These are phyloP conservation scores for Rhytidhysteron rufulum DNA, from an alignment of 2,329 filamentous ascomycete genomes.

Conservation along the genomic window DNA sequence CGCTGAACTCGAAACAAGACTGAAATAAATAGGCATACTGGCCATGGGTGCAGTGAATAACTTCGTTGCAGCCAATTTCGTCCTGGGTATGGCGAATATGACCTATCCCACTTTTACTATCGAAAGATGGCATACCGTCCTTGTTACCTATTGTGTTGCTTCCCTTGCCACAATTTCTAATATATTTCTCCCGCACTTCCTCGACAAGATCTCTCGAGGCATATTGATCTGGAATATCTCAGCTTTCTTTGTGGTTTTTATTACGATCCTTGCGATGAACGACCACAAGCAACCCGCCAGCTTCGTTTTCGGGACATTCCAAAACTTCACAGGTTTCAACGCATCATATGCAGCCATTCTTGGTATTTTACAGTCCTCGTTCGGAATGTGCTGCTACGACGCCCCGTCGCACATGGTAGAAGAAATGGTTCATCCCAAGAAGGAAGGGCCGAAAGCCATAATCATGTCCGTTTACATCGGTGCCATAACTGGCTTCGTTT, in stretches of 20 bases:
- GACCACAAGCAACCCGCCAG: conserved; percentile 51
- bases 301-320: conserved; percentile 55
- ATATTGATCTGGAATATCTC: conserved; percentile 53
- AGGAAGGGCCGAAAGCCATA: conserved; percentile 49
- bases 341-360: conserved; percentile 50
- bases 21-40: conserved; percentile 36
- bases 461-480: conserved; percentile 44
- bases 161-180: conserved; percentile 45
- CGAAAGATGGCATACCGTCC: conserved; percentile 54
- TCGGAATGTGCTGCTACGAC: conserved; percentile 54
- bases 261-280: conserved; percentile 52
- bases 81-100: conserved; percentile 53
- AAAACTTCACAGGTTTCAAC: conserved; percentile 53
- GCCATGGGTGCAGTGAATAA: conserved; percentile 55
- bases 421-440: conserved; percentile 51
- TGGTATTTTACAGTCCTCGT: conserved; percentile 52
- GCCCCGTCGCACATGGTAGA: conserved; percentile 53
- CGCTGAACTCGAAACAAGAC: not conserved
- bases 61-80: conserved; percentile 53
- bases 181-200: conserved; percentile 47
- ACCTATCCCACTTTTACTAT: conserved; percentile 50
- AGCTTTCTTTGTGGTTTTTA: conserved; percentile 50
- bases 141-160: conserved; percentile 50
- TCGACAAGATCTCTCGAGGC: conserved; percentile 50
- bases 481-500: conserved; percentile 45